phyloP scores from a whole-genome alignment of 495 filamentous ascomycete genomes.

The Aspergillus baeticus region DNA sequence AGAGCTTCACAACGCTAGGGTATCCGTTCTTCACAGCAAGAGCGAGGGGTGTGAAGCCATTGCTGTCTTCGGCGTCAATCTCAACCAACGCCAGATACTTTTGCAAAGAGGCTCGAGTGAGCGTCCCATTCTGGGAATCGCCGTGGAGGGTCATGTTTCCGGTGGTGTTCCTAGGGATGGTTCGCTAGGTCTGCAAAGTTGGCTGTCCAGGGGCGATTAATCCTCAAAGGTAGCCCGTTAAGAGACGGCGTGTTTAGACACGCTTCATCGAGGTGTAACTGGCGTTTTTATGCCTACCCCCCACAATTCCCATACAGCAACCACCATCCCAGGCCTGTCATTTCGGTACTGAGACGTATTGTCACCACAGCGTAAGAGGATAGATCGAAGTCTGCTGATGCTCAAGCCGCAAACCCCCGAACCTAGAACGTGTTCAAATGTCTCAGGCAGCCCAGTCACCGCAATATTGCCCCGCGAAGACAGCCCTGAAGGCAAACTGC shows the following conservation, averaged over 20 bases:
- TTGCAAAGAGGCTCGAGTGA: not conserved
- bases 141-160: not conserved
- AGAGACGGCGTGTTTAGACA: too few species aligned
- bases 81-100: not conserved
- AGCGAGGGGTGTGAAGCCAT: not conserved
- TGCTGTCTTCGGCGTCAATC: not conserved
- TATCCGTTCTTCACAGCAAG: not conserved
- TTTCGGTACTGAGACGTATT: constrained; percentile 2
- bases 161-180: not conserved
- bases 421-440: too few species aligned
- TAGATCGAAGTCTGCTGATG: not conserved
- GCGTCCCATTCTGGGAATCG: not conserved
- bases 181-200: not conserved
- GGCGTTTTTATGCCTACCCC: not conserved
- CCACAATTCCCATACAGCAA: not conserved
- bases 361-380: not conserved
- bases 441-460: not conserved
- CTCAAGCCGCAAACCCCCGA: not conserved
- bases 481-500: not conserved
- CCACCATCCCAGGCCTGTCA: not conserved
- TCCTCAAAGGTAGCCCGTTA: too few species aligned
- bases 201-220: too few species aligned
- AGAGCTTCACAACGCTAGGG: not conserved
- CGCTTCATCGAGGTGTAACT: too few species aligned
- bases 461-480: not conserved